phyloP scores from a whole-genome alignment of 2,329 filamentous ascomycete species.

The Fusarium aywerte region DNA sequence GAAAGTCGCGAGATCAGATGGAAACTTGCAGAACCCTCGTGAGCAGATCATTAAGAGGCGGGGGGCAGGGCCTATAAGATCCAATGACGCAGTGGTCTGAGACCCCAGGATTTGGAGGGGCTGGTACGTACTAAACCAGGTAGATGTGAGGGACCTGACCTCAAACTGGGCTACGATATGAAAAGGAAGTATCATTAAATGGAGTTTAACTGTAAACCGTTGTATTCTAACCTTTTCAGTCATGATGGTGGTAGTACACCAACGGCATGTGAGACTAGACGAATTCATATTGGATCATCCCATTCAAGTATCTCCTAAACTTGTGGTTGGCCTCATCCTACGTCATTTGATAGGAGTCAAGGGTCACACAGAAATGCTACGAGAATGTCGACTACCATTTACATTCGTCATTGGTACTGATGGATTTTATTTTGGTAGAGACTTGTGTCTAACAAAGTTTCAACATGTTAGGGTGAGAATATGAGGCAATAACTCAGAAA shows the following conservation, averaged over 20 bases:
- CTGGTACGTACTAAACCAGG: constrained; percentile 34
- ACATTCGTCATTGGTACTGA: constrained; percentile 20
- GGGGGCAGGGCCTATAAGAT: constrained; percentile 27
- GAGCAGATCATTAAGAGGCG: constrained; percentile 40
- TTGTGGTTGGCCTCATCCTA: constrained; percentile 19
- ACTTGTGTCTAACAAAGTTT: neutral
- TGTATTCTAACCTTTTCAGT: constrained; percentile 8
- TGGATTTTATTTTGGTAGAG: neutral
- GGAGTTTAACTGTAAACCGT: neutral
- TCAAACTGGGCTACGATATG: neutral
- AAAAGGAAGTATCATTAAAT: neutral
- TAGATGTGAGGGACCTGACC: neutral
- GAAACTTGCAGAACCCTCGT: constrained; percentile 38
- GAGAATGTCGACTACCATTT: constrained; percentile 14
- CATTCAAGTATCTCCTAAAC: neutral
- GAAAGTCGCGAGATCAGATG: constrained; percentile 34
- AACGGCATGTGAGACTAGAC: constrained; percentile 24
- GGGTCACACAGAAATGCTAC: constrained; percentile 7
- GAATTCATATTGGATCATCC: constrained; percentile 14
- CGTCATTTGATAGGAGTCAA: constrained; percentile 20
- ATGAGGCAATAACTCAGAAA: neutral
- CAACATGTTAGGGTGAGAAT: neutral
- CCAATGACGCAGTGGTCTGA: constrained; percentile 44
- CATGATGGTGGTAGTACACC: neutral
- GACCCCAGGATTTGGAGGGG: constrained; percentile 31